phyloP scores from a whole-genome alignment of 768 basidiomycete genomes.

The Amanita phalloides region DNA sequence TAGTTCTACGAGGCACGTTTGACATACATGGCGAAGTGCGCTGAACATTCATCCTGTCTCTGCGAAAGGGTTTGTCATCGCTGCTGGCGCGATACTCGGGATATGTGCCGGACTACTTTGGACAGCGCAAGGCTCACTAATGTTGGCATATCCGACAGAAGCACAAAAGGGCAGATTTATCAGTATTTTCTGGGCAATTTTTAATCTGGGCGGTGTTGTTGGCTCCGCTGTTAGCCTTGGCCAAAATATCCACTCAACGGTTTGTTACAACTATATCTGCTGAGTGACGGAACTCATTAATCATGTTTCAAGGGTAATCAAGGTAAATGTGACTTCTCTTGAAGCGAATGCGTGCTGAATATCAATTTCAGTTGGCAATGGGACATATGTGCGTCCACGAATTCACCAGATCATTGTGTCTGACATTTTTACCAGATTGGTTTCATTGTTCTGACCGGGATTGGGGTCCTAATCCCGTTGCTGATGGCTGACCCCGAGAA shows the following conservation, averaged over 20 bases:
- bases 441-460: slow-evolving; percentile 62
- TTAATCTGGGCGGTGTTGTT: slow-evolving; percentile 74
- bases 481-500: slow-evolving; percentile 63
- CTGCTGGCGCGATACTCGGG: slow-evolving; percentile 63
- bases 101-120: slow-evolving; percentile 63
- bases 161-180: slow-evolving; percentile 68
- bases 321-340: not conserved
- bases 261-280: not conserved
- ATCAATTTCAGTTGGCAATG: slow-evolving; percentile 41
- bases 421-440: slow-evolving; percentile 41
- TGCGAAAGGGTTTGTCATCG: slow-evolving; percentile 55
- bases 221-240: slow-evolving; percentile 69
- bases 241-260: slow-evolving; percentile 51
- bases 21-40: slow-evolving; percentile 27
- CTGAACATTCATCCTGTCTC: slow-evolving; percentile 56
- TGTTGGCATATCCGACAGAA: slow-evolving; percentile 79
- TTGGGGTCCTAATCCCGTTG: slow-evolving; percentile 57
- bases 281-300: not conserved
- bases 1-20: not conserved
- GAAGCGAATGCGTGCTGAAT: not conserved
- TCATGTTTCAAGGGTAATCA: not conserved
- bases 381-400: slow-evolving; percentile 52
- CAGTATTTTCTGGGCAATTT: slow-evolving; percentile 76
- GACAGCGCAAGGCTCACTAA: slow-evolving; percentile 80
- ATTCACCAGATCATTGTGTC: not conserved